Percentiles rank a stretch among this genome's conserved stretches.
These are phyloP conservation scores for Arabis alpina DNA, from an alignment of 345 rosid species.

Conservation along the genomic window DNA sequence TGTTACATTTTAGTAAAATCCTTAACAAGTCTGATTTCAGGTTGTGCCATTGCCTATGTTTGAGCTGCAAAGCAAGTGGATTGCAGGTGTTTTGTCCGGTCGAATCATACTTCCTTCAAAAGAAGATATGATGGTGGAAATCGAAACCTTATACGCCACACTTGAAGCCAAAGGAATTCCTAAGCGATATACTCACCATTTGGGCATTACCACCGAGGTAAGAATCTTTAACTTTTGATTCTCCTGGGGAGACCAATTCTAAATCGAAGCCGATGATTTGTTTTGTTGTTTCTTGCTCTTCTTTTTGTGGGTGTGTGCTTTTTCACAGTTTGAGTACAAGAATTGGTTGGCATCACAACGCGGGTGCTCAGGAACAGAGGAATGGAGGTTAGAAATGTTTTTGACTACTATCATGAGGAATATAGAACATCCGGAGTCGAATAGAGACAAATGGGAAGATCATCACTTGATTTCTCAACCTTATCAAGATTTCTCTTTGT, in stretches of 20 bases:
- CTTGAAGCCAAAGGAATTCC: conserved; percentile 66
- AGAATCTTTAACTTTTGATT: conserved; percentile 3
- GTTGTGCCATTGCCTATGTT: conserved; percentile 63
- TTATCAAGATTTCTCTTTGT: conserved; percentile 46
- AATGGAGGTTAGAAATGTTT: conserved; percentile 59
- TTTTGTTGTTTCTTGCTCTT: not conserved
- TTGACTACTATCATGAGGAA: not conserved
- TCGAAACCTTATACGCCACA: conserved; percentile 51
- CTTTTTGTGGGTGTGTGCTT: too few relatives aligned
- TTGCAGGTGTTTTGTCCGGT: conserved; percentile 80
- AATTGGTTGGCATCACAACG: conserved; percentile 60
- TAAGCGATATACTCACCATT: conserved; percentile 63
- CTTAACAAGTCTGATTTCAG: conserved; percentile 40
- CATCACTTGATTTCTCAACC: conserved; percentile 49
- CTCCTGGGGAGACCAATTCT: not conserved
- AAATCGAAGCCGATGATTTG: not conserved
- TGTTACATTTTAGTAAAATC: not conserved
- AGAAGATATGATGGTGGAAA: conserved; percentile 70
- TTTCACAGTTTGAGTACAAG: conserved; percentile 52
- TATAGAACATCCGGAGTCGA: conserved; percentile 35
- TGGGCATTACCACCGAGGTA: conserved; percentile 59
- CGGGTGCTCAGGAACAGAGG: conserved; percentile 44
- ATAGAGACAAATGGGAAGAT: conserved; percentile 65
- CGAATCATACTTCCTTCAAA: conserved; percentile 60
- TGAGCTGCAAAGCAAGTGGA: too few relatives aligned